These are phyloP conservation scores for Darksidea phi DNA, from an alignment of 495 filamentous ascomycete genomes.

Conservation along the genomic window DNA sequence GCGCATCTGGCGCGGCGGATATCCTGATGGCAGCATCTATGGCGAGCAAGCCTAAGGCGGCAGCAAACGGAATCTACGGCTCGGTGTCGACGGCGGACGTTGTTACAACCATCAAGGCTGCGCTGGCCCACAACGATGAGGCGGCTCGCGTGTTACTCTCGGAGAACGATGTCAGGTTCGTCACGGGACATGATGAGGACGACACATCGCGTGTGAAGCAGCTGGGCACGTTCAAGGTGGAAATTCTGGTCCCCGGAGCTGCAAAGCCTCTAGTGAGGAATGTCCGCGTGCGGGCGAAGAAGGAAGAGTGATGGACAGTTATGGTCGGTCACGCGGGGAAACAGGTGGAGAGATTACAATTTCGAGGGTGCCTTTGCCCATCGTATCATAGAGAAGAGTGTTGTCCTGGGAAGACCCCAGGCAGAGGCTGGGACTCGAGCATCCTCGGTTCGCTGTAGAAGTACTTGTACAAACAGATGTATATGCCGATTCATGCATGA, in stretches of 20 bases:
- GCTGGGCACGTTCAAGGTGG: constrained; percentile 55
- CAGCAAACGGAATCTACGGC: constrained; percentile 51
- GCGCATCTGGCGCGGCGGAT: constrained; percentile 37
- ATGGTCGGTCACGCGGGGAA: no score
- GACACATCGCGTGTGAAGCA: constrained; percentile 49
- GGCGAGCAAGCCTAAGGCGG: constrained; percentile 29
- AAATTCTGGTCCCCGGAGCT: constrained; percentile 54
- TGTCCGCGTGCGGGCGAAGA: constrained; percentile 45
- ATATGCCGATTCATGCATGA: constrained; percentile 14
- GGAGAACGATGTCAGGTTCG: constrained; percentile 55
- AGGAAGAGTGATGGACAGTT: background rate
- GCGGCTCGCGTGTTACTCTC: constrained; percentile 51
- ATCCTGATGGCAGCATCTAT: constrained; percentile 38
- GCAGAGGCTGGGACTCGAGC: background rate
- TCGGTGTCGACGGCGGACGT: constrained; percentile 58
- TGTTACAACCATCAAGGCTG: constrained; percentile 47
- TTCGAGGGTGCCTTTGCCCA: no score
- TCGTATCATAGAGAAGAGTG: no score
- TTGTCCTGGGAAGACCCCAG: no score
- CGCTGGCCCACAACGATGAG: constrained; percentile 51
- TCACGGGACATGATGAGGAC: constrained; percentile 35
- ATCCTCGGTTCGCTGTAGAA: constrained; percentile 15
- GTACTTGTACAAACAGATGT: constrained; percentile 19
- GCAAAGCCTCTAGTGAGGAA: constrained; percentile 46
- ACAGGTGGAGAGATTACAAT: no score